These are phyloP conservation scores for Vickermania ingenoplastis DNA, from an alignment of 208 protist species.

Conservation along the genomic window DNA sequence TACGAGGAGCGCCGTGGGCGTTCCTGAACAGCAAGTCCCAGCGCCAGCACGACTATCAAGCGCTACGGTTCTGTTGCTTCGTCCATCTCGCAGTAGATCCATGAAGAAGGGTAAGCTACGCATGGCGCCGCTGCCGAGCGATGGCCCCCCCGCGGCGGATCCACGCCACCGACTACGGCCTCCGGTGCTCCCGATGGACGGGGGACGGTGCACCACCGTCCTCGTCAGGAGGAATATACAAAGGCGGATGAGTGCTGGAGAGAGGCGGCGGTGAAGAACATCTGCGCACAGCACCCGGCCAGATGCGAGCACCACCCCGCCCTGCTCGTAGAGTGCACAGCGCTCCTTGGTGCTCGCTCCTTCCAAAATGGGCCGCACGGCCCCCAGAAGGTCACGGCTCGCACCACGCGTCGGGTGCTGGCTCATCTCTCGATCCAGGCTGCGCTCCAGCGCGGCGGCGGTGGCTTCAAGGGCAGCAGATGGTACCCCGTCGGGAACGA, in stretches of 20 bases:
- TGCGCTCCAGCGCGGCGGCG: slow-evolving; percentile 44
- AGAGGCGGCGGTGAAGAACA: slow-evolving; percentile 65
- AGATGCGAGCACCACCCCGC: slow-evolving; percentile 55
- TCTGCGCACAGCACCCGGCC: slow-evolving; percentile 67
- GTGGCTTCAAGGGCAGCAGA: slow-evolving; percentile 85
- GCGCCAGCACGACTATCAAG: background rate
- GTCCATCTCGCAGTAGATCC: slow-evolving; percentile 41
- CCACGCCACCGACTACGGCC: slow-evolving; percentile 3
- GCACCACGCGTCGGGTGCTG: background rate
- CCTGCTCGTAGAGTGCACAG: slow-evolving; percentile 43
- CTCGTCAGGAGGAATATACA: slow-evolving; percentile 31
- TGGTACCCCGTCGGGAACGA: slow-evolving; percentile 87
- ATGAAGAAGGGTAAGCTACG: slow-evolving; percentile 57
- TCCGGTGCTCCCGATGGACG: background rate
- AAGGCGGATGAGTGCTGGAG: slow-evolving; percentile 33
- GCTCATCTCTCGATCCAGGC: slow-evolving; percentile 4
- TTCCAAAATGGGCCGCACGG: slow-evolving; percentile 50
- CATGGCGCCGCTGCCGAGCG: slow-evolving; percentile 19
- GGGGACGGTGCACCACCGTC: background rate
- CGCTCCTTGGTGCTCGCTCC: slow-evolving; percentile 47
- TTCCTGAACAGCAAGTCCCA: background rate
- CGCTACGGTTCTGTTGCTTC: background rate
- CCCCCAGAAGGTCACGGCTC: background rate
- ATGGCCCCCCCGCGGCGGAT: slow-evolving; percentile 3
- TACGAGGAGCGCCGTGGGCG: slow-evolving; percentile 37